Evolutionary conservation across 371 early-diverging fungal genomes (phyloP), one percentile per base, ranked within the genome.

Genomic region (Mucor racemosus): DNA sequence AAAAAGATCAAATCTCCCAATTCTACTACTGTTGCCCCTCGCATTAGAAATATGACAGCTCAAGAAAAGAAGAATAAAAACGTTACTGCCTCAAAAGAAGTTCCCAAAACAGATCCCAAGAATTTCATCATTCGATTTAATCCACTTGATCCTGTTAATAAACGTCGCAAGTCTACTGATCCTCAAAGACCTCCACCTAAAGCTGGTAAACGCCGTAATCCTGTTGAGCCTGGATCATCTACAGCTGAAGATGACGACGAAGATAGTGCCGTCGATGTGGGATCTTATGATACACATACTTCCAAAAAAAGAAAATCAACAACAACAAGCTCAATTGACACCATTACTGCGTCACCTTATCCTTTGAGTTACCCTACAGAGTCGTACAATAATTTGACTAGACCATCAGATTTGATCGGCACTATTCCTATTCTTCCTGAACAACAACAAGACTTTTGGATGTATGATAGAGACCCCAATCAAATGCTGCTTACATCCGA

Each of bases 301-400:
- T 54, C 66, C 66, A 73, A 73, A 69, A 73, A 64, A 46, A 68
- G 69, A 66, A 72, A 68, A 38, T 61, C 72, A 57, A 60, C 58
- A 59, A 63, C 63, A 68, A 59, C 62, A 42, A 53, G 14, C 36
- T 36, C 60, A 46, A 54, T 60, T 36, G 63, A 62, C 58, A 68
- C 68, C 50, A 62, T 68, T 9, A 19, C 58, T 58, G 68, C 68
- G 58, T 60, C 63, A 62, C 56, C 35, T 15, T n/a, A n/a, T 39
- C 13, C 10, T 17, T 54, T 26, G 36, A 39, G 38, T 60, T 55
- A 55, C 39, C 15, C 40, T 50, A 13, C 54, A 3, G 13, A 34
- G 56, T 46, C 26, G 35, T 26, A 66, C 60, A 66, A 42, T 44
- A 54, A 59, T 56, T 33, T 54, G 19, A 61, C 46, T 46, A 67